Evolutionary conservation across 306 rosid species (phyloP).

Genomic region (Nissolia schottii): DNA sequence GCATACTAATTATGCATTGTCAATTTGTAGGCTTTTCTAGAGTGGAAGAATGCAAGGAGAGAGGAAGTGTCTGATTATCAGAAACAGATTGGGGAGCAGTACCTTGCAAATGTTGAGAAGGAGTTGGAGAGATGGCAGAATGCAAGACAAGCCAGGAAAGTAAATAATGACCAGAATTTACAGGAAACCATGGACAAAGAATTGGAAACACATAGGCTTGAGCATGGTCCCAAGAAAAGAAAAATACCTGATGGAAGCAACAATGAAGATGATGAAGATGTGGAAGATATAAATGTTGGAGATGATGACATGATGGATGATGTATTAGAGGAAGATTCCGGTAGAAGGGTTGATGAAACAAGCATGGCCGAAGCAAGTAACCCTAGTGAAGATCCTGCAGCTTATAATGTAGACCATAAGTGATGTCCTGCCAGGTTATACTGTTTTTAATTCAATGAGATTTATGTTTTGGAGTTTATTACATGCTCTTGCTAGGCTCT

Average conservation of each 20-base stretch:
- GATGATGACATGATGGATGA: conserved; percentile 97
- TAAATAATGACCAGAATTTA: conserved; percentile 60
- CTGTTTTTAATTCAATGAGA: neutral
- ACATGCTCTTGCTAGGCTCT: conserved; percentile 8
- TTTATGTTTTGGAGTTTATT: conserved; percentile 16
- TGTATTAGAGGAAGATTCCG: conserved; percentile 66
- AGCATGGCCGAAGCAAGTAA: conserved; percentile 45
- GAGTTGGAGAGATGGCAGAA: conserved; percentile 96
- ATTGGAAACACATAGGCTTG: conserved; percentile 91
- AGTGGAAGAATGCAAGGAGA: conserved; percentile 86
- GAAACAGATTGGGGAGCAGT: conserved; percentile 87
- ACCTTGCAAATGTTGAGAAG: conserved; percentile 81
- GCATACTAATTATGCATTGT: neutral
- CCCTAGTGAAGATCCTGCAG: conserved; percentile 33
- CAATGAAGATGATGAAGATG: conserved; percentile 88
- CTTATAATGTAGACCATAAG: conserved; percentile 38
- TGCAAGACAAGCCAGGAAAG: conserved; percentile 71
- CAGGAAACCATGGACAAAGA: conserved; percentile 99
- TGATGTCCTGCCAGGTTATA: neutral
- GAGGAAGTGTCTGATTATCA: conserved; percentile 83
- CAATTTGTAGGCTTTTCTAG: conserved; percentile 61
- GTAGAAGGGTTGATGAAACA: conserved; percentile 65
- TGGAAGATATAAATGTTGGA: conserved; percentile 80
- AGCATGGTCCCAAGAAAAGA: conserved; percentile 97
- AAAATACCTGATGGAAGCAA: conserved; percentile 73